phyloP scores from a whole-genome alignment of 768 basidiomycete genomes.

The Phylloporus sp. region DNA sequence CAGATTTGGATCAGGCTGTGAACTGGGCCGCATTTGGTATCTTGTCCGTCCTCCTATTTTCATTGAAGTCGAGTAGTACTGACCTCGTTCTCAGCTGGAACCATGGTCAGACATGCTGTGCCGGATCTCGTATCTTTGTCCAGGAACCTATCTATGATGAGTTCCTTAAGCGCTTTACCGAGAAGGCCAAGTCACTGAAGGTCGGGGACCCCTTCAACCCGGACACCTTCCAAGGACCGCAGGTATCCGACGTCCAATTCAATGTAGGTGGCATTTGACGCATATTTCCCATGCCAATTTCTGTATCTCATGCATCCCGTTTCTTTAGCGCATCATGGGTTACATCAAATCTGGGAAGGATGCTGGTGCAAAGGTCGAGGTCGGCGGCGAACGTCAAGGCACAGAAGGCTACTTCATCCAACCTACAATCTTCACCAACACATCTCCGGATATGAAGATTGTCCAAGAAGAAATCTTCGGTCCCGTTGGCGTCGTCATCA shows the following conservation, averaged over 20 bases:
- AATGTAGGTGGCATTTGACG: conserved; percentile 43
- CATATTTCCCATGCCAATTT: neutral
- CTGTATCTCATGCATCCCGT: neutral
- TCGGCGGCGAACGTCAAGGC: conserved; percentile 60
- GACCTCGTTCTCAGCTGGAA: conserved; percentile 47
- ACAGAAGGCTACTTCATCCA: conserved; percentile 63
- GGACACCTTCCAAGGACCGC: conserved; percentile 67
- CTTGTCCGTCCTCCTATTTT: conserved; percentile 46
- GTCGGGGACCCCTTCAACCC: conserved; percentile 67
- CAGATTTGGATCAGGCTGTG: conserved; percentile 51
- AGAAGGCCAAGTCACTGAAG: conserved; percentile 48
- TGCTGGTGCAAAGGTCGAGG: conserved; percentile 61
- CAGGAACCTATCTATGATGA: conserved; percentile 76
- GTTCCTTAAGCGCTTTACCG: conserved; percentile 59
- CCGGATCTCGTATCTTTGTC: conserved; percentile 78
- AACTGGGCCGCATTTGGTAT: conserved; percentile 69
- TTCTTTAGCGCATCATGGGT: conserved; percentile 59
- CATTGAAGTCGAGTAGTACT: conserved; percentile 16
- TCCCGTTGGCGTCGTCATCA: conserved; percentile 70
- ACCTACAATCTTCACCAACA: conserved; percentile 73
- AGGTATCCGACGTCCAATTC: conserved; percentile 71
- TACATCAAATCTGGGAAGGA: conserved; percentile 75
- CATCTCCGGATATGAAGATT: conserved; percentile 66
- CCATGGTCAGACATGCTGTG: conserved; percentile 74
- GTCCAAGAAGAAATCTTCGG: conserved; percentile 77